Evolutionary conservation across 805 yeast genomes (phyloP).

Genomic region (Metschnikowia bowlesiae): DNA sequence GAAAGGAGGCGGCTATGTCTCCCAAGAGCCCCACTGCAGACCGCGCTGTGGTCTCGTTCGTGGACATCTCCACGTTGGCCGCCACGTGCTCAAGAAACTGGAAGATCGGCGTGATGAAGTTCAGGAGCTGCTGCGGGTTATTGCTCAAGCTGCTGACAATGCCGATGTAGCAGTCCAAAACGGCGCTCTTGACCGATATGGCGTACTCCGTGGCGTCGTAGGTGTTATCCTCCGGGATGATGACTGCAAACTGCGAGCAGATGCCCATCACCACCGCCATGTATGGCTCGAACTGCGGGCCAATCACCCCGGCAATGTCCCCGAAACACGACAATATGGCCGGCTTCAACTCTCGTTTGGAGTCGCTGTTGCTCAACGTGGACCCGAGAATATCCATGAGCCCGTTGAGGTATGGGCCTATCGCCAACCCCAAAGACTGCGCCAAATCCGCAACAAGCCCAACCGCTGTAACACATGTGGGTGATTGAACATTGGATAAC

Average conservation of each 20-base stretch:
- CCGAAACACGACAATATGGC: conserved; percentile 90
- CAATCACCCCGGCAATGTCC: conserved; percentile 88
- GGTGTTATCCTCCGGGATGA: conserved; percentile 62
- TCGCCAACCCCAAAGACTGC: conserved; percentile 73
- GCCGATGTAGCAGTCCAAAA: conserved; percentile 94
- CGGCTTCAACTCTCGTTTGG: conserved; percentile 81
- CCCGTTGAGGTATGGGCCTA: conserved; percentile 71
- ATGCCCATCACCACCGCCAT: conserved; percentile 75
- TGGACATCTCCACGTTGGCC: conserved; percentile 53
- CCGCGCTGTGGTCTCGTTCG: conserved; percentile 69
- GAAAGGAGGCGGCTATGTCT: conserved; percentile 84
- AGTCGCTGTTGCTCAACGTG: conserved; percentile 59
- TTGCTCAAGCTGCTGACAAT: conserved; percentile 84
- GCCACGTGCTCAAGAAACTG: conserved; percentile 59
- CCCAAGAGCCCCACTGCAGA: conserved; percentile 89
- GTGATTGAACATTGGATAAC: conserved; percentile 74
- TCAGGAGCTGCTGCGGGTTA: conserved; percentile 58
- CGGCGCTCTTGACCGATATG: conserved; percentile 71
- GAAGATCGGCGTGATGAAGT: conserved; percentile 67
- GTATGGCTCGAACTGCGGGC: conserved; percentile 70
- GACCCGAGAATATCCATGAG: conserved; percentile 81
- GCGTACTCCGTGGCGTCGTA: conserved; percentile 76
- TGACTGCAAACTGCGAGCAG: conserved; percentile 59
- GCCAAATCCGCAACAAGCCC: conserved; percentile 94
- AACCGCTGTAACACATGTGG: conserved; percentile 83